phyloP scores from a whole-genome alignment of 1,284 basidiomycete genomes.

The Heterobasidion parviporum region DNA sequence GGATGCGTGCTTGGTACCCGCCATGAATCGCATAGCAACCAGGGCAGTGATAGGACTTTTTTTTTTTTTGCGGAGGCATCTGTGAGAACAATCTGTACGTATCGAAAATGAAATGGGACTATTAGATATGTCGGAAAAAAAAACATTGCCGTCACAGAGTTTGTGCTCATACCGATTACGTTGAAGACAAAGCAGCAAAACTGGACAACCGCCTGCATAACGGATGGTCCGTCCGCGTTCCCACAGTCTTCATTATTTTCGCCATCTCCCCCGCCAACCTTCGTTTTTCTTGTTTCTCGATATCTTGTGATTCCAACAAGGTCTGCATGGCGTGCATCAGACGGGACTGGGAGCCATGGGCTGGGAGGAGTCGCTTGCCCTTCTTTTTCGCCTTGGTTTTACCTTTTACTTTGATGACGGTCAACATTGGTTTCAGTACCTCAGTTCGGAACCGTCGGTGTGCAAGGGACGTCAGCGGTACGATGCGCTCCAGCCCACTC shows the following conservation, averaged over 20 bases:
- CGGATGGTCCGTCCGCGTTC: conserved; percentile 53
- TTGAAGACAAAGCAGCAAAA: conserved; percentile 19
- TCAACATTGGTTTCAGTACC: conserved; percentile 58
- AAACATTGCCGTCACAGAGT: background rate
- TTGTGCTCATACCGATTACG: background rate
- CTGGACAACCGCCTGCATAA: conserved; percentile 60
- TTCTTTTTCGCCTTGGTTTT: conserved; percentile 34
- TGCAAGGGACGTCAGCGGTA: conserved; percentile 54
- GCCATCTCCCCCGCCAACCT: conserved; percentile 43
- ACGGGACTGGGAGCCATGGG: conserved; percentile 47
- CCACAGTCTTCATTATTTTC: conserved; percentile 39
- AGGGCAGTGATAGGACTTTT: too few species aligned
- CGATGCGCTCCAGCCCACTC: conserved; percentile 54
- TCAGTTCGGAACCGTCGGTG: conserved; percentile 63
- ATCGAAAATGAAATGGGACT: too few species aligned
- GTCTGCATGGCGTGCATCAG: conserved; percentile 58
- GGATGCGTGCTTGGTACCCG: too few species aligned
- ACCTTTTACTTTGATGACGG: conserved; percentile 53
- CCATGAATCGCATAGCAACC: too few species aligned
- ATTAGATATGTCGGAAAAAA: background rate
- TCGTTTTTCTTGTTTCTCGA: conserved; percentile 36
- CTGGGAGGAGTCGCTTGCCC: conserved; percentile 23
- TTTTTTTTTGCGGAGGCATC: too few species aligned
- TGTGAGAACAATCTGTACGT: too few species aligned
- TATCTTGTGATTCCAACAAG: conserved; percentile 45